A percentile compares a stretch with the other conserved stretches of the same genome.
These are phyloP conservation scores for Vicia sativa DNA, from an alignment of 306 rosid genomes.

Conservation along the genomic window DNA sequence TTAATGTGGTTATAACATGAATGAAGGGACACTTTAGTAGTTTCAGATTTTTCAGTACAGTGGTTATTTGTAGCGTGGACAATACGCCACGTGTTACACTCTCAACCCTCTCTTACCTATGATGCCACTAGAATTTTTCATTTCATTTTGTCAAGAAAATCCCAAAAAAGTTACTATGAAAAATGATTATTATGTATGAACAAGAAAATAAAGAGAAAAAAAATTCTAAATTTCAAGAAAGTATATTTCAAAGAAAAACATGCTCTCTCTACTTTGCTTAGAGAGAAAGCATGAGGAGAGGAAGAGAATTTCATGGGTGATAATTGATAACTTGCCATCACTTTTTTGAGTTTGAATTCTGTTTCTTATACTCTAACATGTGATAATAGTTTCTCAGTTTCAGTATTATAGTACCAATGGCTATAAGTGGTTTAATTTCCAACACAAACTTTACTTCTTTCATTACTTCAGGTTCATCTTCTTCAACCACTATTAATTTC, in stretches of 20 bases:
- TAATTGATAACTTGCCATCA: not conserved
- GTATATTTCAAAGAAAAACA: not conserved
- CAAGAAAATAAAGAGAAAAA: constrained; percentile 17
- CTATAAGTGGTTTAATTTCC: constrained; percentile 66
- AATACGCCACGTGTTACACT: constrained; percentile 57
- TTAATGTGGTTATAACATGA: not conserved
- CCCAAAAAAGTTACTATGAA: not conserved
- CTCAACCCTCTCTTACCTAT: constrained; percentile 44
- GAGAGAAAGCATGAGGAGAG: not conserved
- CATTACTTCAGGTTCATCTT: constrained; percentile 49
- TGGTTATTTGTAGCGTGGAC: not conserved
- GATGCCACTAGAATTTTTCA: constrained; percentile 41
- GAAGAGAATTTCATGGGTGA: constrained; percentile 25
- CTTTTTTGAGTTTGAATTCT: constrained; percentile 26
- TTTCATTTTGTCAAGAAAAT: constrained; percentile 3
- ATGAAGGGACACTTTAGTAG: not conserved
- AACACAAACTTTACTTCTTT: constrained; percentile 65
- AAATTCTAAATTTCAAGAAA: not conserved
- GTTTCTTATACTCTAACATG: not conserved
- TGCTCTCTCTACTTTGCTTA: constrained; percentile 21
- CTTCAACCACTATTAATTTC: not conserved
- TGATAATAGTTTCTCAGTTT: constrained; percentile 3
- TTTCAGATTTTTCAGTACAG: not conserved
- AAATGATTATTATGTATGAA: constrained; percentile 15
- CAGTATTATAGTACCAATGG: constrained; percentile 48